Evolutionary conservation across 768 basidiomycete species (phyloP).

Genomic region (Cystofilobasidium macerans): DNA sequence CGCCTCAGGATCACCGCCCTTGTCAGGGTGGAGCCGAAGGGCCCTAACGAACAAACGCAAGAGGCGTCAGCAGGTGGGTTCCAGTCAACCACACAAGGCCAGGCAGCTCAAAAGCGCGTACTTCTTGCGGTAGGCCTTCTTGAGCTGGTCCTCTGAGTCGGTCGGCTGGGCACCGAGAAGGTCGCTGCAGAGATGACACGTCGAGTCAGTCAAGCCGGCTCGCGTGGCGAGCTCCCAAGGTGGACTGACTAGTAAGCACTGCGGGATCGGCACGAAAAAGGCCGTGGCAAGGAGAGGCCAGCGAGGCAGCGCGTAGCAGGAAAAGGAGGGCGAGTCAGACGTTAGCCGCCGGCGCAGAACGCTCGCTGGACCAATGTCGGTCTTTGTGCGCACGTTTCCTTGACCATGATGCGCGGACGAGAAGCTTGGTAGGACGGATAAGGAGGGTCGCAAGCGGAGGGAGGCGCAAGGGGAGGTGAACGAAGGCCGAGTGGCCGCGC

Average conservation of each 20-base stretch:
- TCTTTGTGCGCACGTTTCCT: constrained; percentile 22
- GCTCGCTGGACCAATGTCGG: too few species aligned
- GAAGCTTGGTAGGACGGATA: neutral
- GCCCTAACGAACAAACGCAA: constrained; percentile 46
- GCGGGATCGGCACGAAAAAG: too few species aligned
- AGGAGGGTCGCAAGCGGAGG: neutral
- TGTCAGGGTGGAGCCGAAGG: constrained; percentile 76
- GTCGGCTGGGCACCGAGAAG: constrained; percentile 71
- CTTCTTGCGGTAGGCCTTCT: constrained; percentile 96
- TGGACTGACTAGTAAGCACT: constrained; percentile 25
- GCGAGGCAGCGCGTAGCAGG: neutral
- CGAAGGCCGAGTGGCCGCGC: too few species aligned
- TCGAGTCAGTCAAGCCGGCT: too few species aligned
- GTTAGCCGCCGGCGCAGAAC: too few species aligned
- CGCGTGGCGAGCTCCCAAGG: too few species aligned
- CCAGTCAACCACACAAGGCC: neutral
- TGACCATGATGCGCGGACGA: constrained; percentile 21
- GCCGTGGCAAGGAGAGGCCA: neutral
- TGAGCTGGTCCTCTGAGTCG: constrained; percentile 74
- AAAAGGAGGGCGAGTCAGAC: neutral
- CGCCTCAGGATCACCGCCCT: constrained; percentile 87
- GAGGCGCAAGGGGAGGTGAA: neutral
- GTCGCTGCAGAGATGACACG: constrained; percentile 46
- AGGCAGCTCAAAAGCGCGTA: neutral
- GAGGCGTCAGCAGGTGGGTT: neutral